Evolutionary conservation across 768 basidiomycete species (phyloP).

Genomic region (Wakefieldia striispora): DNA sequence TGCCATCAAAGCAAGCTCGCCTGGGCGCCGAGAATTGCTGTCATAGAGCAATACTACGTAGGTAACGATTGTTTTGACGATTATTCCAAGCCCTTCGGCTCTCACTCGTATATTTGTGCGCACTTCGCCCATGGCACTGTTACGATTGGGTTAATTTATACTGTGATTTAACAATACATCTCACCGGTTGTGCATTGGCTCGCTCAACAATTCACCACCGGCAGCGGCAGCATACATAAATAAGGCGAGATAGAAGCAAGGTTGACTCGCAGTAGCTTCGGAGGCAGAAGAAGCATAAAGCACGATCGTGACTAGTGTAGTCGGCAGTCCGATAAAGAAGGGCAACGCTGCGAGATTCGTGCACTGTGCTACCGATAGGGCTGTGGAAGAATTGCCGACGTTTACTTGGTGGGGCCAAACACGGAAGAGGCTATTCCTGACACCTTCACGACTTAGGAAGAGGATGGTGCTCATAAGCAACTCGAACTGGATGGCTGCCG

Average conservation of each 20-base stretch:
- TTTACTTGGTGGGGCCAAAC: conserved; percentile 29
- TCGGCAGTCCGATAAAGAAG: conserved; percentile 61
- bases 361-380: conserved; percentile 17
- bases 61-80: conserved; percentile 68
- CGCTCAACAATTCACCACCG: conserved; percentile 72
- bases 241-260: conserved; percentile 62
- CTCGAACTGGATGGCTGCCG: conserved; percentile 93
- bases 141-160: conserved; percentile 18
- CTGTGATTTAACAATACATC: conserved; percentile 18
- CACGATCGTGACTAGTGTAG: conserved; percentile 50
- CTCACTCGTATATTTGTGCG: conserved; percentile 70
- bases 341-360: conserved; percentile 63
- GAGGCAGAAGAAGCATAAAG: conserved; percentile 58
- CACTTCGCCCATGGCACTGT: conserved; percentile 67
- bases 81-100: conserved; percentile 84
- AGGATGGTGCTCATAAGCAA: conserved; percentile 85
- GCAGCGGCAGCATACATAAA: conserved; percentile 72
- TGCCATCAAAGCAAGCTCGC: conserved; percentile 64
- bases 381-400: neutral
- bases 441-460: conserved; percentile 91
- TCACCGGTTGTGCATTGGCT: conserved; percentile 78
- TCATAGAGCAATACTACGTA: conserved; percentile 63
- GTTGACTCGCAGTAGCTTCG: conserved; percentile 54
- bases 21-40: conserved; percentile 27
- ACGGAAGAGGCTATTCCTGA: conserved; percentile 84